phyloP scores from a whole-genome alignment of 83 land plant species.

The Thuja plicata region DNA sequence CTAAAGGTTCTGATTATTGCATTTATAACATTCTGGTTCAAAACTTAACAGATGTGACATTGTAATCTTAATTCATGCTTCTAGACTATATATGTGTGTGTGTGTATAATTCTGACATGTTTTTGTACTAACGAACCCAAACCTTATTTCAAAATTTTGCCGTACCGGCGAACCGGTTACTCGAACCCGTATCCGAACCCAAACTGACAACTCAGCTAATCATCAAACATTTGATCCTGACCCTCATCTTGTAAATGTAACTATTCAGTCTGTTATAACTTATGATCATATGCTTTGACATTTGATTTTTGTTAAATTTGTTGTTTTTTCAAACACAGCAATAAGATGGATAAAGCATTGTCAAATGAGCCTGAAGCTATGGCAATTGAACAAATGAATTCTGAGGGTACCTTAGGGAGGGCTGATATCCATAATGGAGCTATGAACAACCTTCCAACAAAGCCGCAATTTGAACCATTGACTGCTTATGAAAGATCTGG shows the following conservation, averaged over 20 bases:
- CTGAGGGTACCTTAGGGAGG: background rate
- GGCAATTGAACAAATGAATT: background rate
- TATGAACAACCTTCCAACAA: conserved; percentile 18
- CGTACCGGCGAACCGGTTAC: too few species aligned
- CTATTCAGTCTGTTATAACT: background rate
- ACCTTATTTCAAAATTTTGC: too few species aligned
- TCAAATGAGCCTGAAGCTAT: background rate
- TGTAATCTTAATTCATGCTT: too few species aligned
- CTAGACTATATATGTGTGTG: too few species aligned
- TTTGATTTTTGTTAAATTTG: background rate
- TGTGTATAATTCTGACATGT: too few species aligned
- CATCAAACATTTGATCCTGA: background rate
- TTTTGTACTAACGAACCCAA: too few species aligned
- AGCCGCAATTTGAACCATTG: conserved; percentile 73
- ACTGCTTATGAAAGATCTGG: conserved; percentile 87
- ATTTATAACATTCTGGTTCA: too few species aligned
- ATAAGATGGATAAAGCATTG: conserved; percentile 2
- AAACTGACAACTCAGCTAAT: too few species aligned
- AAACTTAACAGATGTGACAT: too few species aligned
- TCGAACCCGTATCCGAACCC: too few species aligned
- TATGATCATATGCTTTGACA: background rate
- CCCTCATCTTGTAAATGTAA: background rate
- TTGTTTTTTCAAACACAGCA: background rate
- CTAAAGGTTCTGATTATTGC: too few species aligned
- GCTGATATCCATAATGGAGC: background rate